Evolutionary conservation across 2,329 filamentous ascomycete genomes (phyloP).

Genomic region (Truncatella angustata): DNA sequence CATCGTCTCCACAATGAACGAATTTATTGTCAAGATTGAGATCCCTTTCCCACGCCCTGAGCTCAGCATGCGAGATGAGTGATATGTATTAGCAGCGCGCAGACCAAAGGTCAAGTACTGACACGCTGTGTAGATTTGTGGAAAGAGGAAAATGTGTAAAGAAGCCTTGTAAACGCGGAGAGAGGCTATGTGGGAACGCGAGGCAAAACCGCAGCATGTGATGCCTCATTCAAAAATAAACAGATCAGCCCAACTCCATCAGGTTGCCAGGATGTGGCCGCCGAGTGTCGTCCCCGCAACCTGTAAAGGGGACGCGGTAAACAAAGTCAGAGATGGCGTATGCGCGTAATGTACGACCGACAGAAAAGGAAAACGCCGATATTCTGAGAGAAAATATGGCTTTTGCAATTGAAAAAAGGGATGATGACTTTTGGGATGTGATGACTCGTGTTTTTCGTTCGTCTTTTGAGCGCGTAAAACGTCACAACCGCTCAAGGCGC

Average conservation of each 20-base stretch:
- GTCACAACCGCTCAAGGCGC: conserved; percentile 2
- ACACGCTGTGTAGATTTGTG: conserved; percentile 1
- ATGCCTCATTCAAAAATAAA: neutral
- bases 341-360: conserved; percentile 3
- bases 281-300: neutral
- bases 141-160: neutral
- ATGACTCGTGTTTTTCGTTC: conserved; percentile 13
- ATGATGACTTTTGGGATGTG: conserved; percentile 6
- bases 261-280: neutral
- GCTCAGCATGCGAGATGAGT: neutral
- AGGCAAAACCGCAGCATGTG: neutral
- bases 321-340: neutral
- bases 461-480: conserved; percentile 9
- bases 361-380: neutral
- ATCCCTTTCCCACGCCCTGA: neutral
- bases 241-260: neutral
- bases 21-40: neutral
- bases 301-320: neutral
- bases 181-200: neutral
- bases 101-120: neutral
- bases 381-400: neutral
- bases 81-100: conserved; percentile 5
- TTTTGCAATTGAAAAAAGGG: neutral
- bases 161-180: neutral
- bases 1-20: too few species aligned